Percentiles rank a stretch among this genome's conserved stretches.
phyloP scores from a whole-genome alignment of 2,329 filamentous ascomycete species.

The Ophiostoma piceae region DNA sequence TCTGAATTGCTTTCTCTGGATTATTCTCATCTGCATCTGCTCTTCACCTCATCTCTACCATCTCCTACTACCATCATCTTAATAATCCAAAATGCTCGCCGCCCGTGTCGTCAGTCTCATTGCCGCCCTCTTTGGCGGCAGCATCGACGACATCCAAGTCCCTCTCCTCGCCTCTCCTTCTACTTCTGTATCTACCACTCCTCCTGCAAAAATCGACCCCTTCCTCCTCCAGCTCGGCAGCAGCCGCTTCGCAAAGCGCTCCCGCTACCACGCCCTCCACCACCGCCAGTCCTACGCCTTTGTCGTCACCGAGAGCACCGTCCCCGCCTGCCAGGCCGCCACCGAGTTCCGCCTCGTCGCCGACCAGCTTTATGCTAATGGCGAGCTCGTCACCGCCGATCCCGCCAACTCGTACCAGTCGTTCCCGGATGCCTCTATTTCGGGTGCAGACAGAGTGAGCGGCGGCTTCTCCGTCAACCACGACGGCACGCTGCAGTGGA shows the following conservation, averaged over 20 bases:
- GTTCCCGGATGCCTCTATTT: background rate
- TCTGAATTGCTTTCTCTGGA: background rate
- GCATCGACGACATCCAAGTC: background rate
- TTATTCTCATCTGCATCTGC: background rate
- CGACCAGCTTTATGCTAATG: constrained; percentile 10
- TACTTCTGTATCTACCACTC: no score
- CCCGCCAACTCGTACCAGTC: background rate
- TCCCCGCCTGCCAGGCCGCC: constrained; percentile 8
- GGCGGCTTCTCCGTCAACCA: constrained; percentile 5
- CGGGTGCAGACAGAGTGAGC: background rate
- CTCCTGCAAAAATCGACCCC: background rate
- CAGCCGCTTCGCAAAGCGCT: constrained; percentile 5
- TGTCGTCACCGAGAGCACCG: constrained; percentile 13
- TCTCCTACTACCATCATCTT: background rate
- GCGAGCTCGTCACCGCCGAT: constrained; percentile 3
- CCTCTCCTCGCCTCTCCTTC: background rate
- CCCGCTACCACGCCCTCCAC: constrained; percentile 1
- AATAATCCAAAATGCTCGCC: background rate
- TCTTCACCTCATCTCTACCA: background rate
- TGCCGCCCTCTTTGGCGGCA: constrained; percentile 4
- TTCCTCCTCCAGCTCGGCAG: constrained; percentile 12
- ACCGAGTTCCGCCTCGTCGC: background rate
- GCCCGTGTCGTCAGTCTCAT: background rate
- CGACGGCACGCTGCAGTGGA: constrained; percentile 17
- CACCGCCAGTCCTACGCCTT: constrained; percentile 7